Conservation (phyloP, 78 protist genomes). For the Blattamonas nauphoetae region DNA sequence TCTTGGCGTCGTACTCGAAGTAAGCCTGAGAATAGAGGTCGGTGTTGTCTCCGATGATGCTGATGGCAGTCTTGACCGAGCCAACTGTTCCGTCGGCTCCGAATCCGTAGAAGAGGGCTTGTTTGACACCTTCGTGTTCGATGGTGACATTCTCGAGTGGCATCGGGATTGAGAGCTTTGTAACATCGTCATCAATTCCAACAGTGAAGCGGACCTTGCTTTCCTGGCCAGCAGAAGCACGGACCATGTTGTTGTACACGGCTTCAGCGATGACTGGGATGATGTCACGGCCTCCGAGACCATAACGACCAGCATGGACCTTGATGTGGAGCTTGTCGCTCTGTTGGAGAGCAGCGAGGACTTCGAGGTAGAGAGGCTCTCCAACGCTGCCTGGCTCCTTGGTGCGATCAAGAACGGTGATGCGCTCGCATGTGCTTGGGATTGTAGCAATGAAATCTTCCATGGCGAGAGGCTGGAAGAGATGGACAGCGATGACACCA, state of each 20-base stretch:
- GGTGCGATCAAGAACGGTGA: constrained; percentile 49
- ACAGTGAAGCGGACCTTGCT: constrained; percentile 31
- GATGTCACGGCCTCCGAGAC: constrained; percentile 55
- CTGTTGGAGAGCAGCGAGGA: background rate
- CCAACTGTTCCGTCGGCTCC: constrained; percentile 71
- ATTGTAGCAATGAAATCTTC: constrained; percentile 33
- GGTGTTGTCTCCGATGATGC: constrained; percentile 43
- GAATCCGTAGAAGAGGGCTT: constrained; percentile 52
- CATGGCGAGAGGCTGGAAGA: constrained; percentile 50
- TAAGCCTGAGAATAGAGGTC: constrained; percentile 17
- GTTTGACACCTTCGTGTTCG: constrained; percentile 28
- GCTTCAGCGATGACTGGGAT: constrained; percentile 38
- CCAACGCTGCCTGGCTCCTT: constrained; percentile 52
- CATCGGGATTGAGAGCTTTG: constrained; percentile 35
- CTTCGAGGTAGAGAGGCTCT: constrained; percentile 57
- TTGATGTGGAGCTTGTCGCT: background rate
- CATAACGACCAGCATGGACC: constrained; percentile 49
- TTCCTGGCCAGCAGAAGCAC: background rate
- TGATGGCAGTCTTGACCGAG: constrained; percentile 55
- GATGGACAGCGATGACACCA: constrained; percentile 37
- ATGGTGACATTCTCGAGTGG: background rate
- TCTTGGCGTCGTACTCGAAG: constrained; percentile 63
- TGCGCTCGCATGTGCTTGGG: constrained; percentile 29
- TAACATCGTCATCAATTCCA: constrained; percentile 60
- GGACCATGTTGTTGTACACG: constrained; percentile 39